Base-by-base conservation (phyloP, 106 monocot species). In the Acorus calamus region DNA sequence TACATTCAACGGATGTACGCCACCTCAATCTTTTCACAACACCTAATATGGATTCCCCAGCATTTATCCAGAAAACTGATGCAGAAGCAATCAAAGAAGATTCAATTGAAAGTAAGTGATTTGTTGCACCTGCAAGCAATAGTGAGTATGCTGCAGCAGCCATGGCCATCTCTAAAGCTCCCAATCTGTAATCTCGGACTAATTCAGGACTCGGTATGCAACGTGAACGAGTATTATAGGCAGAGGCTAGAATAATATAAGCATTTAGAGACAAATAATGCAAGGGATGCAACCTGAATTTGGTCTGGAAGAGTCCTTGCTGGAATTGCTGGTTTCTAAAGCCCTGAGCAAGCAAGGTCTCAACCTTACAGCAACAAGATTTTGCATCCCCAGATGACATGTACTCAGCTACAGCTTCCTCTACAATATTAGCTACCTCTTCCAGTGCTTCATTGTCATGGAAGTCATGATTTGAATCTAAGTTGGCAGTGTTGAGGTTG, bases 201-300 rank as follows among this genome's bases (percentile, higher is more conserved):
- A 44, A 75, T 67, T 28, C 59, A 4, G 13, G 41, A 43, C 55
- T 44, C 10, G 67, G 8, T 7, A 66, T 60, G 50, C 55, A 70
- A 53, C 41, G 42, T 45, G 66, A 70, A 28, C 47, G 60, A 52
- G 69, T 60, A 56, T 63, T 77, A 60, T 75, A 89, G 2, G 79
- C 61, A 62, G 94, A 94, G 63, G 84, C 74, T 56, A 94, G 84
- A 47, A 53, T 71, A 44, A 86, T 76, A 53, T 81, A 94, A 8
- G 84, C 69, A 53, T 65, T 80, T 4, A 89, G 68, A 56, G 89
- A 86, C 10, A 93, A 67, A 64, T 83, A 73, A 75, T 89, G 81
- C 58, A 84, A 67, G 6, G 86, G 86, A n/a, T 94, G 89, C 62
- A 94, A 69, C 57, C 47, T 71, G 52, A 74, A 79, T 52, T 55